Conservation (phyloP, 2,329 filamentous ascomycete species). For the Pseudogymnoascus sp. region DNA sequence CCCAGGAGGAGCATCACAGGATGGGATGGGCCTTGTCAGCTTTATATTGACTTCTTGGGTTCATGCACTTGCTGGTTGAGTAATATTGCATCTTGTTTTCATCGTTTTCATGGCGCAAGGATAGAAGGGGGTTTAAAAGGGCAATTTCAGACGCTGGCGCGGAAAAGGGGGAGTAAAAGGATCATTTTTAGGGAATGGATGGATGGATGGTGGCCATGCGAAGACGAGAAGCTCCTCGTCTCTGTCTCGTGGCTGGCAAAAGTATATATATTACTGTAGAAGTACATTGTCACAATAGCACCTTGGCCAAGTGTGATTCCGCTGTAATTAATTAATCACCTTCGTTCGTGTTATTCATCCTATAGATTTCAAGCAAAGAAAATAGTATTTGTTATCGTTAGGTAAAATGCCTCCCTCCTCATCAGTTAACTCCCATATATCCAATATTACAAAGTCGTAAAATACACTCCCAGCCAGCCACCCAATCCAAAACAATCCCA, state of each 20-base stretch:
- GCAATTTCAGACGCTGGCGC: neutral
- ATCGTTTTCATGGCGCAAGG: neutral
- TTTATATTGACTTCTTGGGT: neutral
- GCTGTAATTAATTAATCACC: neutral
- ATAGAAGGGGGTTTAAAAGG: neutral
- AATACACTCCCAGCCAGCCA: neutral
- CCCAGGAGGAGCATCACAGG: neutral
- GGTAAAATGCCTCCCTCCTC: neutral
- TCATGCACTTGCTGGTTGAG: neutral
- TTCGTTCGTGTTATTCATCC: neutral
- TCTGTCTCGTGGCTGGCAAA: neutral
- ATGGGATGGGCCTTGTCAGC: neutral
- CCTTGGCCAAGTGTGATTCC: neutral
- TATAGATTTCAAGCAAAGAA: neutral
- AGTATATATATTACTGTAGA: conserved; percentile 3
- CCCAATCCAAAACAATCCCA: neutral
- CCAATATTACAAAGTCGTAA: conserved; percentile 7
- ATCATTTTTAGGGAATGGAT: neutral
- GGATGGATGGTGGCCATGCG: neutral
- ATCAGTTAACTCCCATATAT: neutral
- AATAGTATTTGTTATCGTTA: neutral
- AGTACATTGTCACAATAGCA: neutral
- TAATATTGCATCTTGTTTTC: neutral
- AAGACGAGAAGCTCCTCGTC: neutral
- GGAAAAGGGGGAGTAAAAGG: neutral